A percentile compares a stretch with the other conserved stretches of the same genome.
These are phyloP conservation scores for Leccinum insolens DNA, from an alignment of 1,284 basidiomycete species.

Conservation along the genomic window DNA sequence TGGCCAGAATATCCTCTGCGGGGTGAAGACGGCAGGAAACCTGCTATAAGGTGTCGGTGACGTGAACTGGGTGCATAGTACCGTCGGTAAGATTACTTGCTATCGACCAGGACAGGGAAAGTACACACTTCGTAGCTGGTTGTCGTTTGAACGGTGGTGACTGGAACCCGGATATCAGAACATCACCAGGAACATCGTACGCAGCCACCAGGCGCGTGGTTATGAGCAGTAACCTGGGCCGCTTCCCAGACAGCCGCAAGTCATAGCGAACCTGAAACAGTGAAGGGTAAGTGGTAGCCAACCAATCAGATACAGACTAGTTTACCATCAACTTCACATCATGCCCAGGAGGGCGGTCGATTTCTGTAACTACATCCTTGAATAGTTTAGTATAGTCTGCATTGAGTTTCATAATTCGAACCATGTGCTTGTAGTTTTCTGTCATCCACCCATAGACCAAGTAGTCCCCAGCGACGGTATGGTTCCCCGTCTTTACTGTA, in stretches of 20 bases:
- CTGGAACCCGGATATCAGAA: constrained; percentile 14
- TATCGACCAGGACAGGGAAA: background rate
- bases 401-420: constrained; percentile 34
- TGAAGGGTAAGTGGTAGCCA: background rate
- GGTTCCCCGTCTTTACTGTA: constrained; percentile 19
- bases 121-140: constrained; percentile 26
- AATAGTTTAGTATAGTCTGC: constrained; percentile 25
- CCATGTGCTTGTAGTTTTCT: constrained; percentile 30
- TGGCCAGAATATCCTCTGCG: constrained; percentile 34
- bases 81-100: background rate
- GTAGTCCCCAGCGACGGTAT: constrained; percentile 32
- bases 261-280: constrained; percentile 30
- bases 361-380: constrained; percentile 28
- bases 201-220: constrained; percentile 34
- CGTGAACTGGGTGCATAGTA: constrained; percentile 19
- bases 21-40: constrained; percentile 28
- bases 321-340: constrained; percentile 32
- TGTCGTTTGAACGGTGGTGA: constrained; percentile 10
- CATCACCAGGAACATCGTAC: constrained; percentile 30
- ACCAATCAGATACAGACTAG: background rate
- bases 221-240: constrained; percentile 28
- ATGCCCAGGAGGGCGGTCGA: constrained; percentile 32
- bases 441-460: constrained; percentile 36
- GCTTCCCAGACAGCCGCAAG: constrained; percentile 29
- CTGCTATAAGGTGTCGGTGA: constrained; percentile 19